Conservation (phyloP, 345 rosid genomes). For the Lumnitzera racemosa region DNA sequence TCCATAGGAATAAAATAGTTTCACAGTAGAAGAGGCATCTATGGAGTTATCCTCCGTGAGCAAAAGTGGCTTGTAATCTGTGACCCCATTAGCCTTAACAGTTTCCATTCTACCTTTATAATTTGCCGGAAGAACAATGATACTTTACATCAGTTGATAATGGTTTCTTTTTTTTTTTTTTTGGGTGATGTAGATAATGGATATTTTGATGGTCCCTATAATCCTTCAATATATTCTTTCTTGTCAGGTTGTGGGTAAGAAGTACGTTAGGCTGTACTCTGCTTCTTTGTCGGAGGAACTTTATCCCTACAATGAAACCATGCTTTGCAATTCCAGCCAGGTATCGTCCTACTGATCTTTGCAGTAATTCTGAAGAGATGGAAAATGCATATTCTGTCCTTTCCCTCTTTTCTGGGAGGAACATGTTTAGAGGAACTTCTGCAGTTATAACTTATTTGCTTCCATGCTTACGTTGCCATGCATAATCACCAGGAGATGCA, state of each 20-base stretch:
- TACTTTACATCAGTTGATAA: background rate
- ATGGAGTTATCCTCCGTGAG: too few relatives aligned
- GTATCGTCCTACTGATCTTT: slow-evolving; percentile 23
- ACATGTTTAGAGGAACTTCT: background rate
- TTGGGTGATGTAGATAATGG: too few relatives aligned
- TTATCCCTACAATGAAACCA: slow-evolving; percentile 71
- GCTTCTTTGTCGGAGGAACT: slow-evolving; percentile 69
- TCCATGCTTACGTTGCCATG: too few relatives aligned
- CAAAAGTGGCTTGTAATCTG: too few relatives aligned
- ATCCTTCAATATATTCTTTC: slow-evolving; percentile 7
- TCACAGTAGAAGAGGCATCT: too few relatives aligned
- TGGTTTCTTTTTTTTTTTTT: too few relatives aligned
- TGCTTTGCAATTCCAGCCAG: slow-evolving; percentile 94
- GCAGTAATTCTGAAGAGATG: background rate
- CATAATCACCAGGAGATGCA: too few relatives aligned
- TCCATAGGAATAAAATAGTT: too few relatives aligned
- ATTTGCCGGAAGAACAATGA: background rate
- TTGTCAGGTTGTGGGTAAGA: slow-evolving; percentile 83
- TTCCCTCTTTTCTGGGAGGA: background rate
- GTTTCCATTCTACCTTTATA: too few relatives aligned
- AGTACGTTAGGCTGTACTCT: slow-evolving; percentile 80
- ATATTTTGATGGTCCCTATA: background rate
- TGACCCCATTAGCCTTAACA: too few relatives aligned
- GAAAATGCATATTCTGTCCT: background rate
- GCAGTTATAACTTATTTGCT: background rate